phyloP scores from a whole-genome alignment of 768 basidiomycete genomes.

The Mycena kentingensis region DNA sequence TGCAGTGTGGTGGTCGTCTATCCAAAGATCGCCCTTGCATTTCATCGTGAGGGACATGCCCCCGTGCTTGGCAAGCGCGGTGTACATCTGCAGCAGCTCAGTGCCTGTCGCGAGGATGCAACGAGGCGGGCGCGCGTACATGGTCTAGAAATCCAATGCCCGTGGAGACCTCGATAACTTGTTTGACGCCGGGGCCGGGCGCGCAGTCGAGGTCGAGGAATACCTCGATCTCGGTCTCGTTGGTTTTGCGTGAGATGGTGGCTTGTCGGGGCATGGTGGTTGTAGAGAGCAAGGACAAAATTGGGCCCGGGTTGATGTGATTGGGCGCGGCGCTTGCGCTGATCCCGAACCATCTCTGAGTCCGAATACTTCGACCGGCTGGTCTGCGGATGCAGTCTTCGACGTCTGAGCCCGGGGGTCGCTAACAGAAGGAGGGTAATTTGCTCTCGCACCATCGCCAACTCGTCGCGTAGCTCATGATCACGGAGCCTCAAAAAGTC shows the following conservation, averaged over 20 bases:
- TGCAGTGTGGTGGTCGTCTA: conserved; percentile 99
- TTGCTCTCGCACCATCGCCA: too few species aligned
- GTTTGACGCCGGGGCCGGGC: conserved; percentile 59
- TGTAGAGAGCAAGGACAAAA: conserved; percentile 23
- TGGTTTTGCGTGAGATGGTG: conserved; percentile 78
- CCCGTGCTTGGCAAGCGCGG: conserved; percentile 94
- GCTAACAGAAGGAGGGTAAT: too few species aligned
- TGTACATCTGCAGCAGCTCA: conserved; percentile 76
- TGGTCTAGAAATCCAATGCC: conserved; percentile 99
- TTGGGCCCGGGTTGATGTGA: too few species aligned
- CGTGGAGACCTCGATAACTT: conserved; percentile 83
- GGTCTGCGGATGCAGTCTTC: too few species aligned
- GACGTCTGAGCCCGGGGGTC: too few species aligned
- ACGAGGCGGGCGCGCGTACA: conserved; percentile 45
- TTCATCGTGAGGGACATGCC: conserved; percentile 90
- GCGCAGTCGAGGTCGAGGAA: conserved; percentile 78
- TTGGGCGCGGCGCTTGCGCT: too few species aligned
- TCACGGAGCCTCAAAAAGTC: too few species aligned
- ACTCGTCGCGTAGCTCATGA: too few species aligned
- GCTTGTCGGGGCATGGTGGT: conserved; percentile 58
- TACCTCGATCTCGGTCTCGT: conserved; percentile 89
- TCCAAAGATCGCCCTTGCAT: conserved; percentile 94
- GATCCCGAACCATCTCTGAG: too few species aligned
- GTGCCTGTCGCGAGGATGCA: neutral
- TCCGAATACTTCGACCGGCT: too few species aligned